Conservation (phyloP, 208 protist genomes). For the Leishmania guyanensis region DNA sequence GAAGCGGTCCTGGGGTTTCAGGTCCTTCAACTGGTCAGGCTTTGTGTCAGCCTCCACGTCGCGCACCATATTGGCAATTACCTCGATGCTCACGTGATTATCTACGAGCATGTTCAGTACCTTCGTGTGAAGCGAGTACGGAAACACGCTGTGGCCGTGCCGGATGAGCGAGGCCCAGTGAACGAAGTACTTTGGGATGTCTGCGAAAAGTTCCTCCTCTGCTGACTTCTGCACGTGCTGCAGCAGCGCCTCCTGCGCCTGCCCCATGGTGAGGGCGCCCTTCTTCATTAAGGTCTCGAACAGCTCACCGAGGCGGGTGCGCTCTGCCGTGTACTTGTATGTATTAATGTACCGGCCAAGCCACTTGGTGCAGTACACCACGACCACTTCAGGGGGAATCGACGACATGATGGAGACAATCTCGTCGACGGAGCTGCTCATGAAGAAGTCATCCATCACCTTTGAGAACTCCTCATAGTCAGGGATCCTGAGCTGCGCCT, state of each 20-base stretch:
- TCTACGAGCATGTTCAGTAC: slow-evolving; percentile 79
- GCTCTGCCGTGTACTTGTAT: slow-evolving; percentile 66
- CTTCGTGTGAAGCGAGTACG: slow-evolving; percentile 62
- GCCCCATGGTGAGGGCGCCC: slow-evolving; percentile 43
- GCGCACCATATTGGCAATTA: slow-evolving; percentile 54
- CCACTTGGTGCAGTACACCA: slow-evolving; percentile 62
- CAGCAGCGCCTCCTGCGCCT: slow-evolving; percentile 57
- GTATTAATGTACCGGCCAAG: slow-evolving; percentile 79
- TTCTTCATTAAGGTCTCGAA: slow-evolving; percentile 65
- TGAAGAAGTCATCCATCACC: slow-evolving; percentile 84
- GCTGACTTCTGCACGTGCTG: slow-evolving; percentile 62
- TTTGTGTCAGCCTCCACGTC: slow-evolving; percentile 43
- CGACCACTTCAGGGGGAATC: slow-evolving; percentile 44
- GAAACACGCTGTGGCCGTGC: slow-evolving; percentile 62
- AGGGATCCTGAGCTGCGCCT: slow-evolving; percentile 41
- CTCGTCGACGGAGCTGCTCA: slow-evolving; percentile 57
- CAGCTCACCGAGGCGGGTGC: slow-evolving; percentile 73
- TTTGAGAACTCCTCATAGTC: slow-evolving; percentile 71
- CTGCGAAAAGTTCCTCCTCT: slow-evolving; percentile 66
- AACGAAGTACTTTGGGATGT: slow-evolving; percentile 76
- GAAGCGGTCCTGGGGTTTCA: slow-evolving; percentile 64
- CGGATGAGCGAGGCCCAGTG: slow-evolving; percentile 80
- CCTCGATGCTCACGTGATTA: slow-evolving; percentile 36
- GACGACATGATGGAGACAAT: slow-evolving; percentile 44
- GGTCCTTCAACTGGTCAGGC: slow-evolving; percentile 46